Evolutionary conservation across 2,329 filamentous ascomycete genomes (phyloP).

Genomic region (Ambrosiella xylebori): DNA sequence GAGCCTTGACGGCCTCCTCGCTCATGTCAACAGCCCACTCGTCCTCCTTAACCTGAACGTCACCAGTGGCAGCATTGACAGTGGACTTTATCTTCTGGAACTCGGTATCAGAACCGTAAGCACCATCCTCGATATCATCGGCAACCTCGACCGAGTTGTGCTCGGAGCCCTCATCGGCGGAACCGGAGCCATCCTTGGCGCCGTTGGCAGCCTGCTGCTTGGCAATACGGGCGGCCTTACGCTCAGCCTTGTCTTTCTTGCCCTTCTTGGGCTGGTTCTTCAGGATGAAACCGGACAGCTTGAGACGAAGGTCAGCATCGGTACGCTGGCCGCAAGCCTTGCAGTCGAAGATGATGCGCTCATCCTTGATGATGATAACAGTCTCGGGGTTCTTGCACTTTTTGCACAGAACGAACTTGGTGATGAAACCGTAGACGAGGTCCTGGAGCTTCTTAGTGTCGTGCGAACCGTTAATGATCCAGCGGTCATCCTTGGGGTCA

Average conservation of each 20-base stretch:
- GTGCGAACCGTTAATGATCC: conserved; percentile 99
- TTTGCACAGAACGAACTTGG: conserved; percentile 97
- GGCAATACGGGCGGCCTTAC: conserved; percentile 81
- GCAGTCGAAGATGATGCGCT: conserved; percentile 84
- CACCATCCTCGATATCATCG: conserved; percentile 32
- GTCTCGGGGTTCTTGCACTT: conserved; percentile 99
- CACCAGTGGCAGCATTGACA: conserved; percentile 29
- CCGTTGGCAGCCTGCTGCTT: conserved; percentile 54
- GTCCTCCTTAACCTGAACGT: conserved; percentile 58
- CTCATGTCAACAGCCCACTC: conserved; percentile 96
- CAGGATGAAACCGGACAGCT: conserved; percentile 91
- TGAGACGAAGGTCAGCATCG: conserved; percentile 80
- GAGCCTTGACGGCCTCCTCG: conserved; percentile 84
- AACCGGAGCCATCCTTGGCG: conserved; percentile 40
- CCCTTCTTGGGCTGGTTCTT: conserved; percentile 89
- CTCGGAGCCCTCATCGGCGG: conserved; percentile 38
- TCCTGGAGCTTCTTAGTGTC: conserved; percentile 92
- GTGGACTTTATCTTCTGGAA: conserved; percentile 63
- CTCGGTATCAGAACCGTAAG: conserved; percentile 66
- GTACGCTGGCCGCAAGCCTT: conserved; percentile 93
- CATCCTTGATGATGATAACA: conserved; percentile 87
- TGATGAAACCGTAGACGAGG: conserved; percentile 95
- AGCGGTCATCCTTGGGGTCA: conserved; percentile 91
- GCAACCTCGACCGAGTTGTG: conserved; percentile 34
- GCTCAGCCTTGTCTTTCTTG: conserved; percentile 90